Conservation (phyloP, 2,329 filamentous ascomycete species). For the Verruconis gallopava region DNA sequence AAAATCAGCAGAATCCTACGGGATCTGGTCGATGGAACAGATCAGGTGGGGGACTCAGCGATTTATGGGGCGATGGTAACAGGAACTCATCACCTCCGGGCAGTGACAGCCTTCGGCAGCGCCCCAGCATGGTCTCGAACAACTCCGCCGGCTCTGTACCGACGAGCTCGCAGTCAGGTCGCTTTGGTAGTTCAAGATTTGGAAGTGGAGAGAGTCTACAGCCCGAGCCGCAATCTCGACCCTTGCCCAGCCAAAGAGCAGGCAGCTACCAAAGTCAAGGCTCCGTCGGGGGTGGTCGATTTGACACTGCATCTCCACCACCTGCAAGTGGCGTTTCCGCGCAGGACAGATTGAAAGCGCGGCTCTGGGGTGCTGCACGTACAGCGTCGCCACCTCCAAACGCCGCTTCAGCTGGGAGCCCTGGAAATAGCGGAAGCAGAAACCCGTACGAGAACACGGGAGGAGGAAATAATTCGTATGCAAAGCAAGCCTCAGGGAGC, state of each 20-base stretch:
- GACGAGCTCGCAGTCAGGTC: not conserved
- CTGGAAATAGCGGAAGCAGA: constrained; percentile 1
- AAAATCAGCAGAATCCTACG: constrained; percentile 16
- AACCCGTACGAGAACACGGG: not conserved
- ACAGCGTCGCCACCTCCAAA: constrained; percentile 28
- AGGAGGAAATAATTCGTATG: constrained; percentile 5
- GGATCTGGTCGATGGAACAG: constrained; percentile 21
- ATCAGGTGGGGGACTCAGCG: constrained; percentile 36
- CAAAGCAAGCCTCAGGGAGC: constrained; percentile 17
- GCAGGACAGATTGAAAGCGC: constrained; percentile 70
- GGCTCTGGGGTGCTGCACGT: constrained; percentile 58
- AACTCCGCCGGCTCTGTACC: not conserved
- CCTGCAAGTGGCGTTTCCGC: constrained; percentile 42
- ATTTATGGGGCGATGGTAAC: constrained; percentile 43
- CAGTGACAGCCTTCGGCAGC: constrained; percentile 27
- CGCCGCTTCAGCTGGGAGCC: not conserved
- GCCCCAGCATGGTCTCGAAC: constrained; percentile 26
- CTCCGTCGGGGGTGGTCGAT: constrained; percentile 12
- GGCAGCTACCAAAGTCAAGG: constrained; percentile 57
- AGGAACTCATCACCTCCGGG: constrained; percentile 27
- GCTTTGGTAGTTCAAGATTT: not conserved
- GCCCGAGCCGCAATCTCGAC: constrained; percentile 25
- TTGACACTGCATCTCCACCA: constrained; percentile 10
- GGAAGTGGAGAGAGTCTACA: not conserved
- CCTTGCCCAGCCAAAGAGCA: constrained; percentile 58